These are phyloP conservation scores for Nelumbo lutea DNA, from an alignment of 164 flowering plant species.

Conservation along the genomic window DNA sequence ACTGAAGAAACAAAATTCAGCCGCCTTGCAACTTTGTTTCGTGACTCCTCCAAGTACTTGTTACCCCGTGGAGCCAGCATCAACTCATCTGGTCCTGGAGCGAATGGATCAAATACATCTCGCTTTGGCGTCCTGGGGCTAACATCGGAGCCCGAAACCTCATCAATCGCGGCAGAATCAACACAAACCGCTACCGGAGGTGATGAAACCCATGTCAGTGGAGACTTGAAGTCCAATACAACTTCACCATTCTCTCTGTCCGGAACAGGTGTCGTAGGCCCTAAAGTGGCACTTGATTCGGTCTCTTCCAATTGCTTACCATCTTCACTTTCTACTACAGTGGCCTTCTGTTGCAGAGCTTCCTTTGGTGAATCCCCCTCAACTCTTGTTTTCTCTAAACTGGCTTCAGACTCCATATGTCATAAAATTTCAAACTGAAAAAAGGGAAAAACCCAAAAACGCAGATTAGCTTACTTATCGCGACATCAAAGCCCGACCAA, in stretches of 20 bases:
- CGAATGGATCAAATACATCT: slow-evolving; percentile 65
- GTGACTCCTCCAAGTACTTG: slow-evolving; percentile 25
- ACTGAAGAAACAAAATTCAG: slow-evolving; percentile 30
- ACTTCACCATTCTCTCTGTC: slow-evolving; percentile 30
- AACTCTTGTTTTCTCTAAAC: slow-evolving; percentile 4
- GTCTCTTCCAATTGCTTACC: slow-evolving; percentile 4
- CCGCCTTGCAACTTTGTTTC: slow-evolving; percentile 26
- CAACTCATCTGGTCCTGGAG: slow-evolving; percentile 57
- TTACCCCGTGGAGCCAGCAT: slow-evolving; percentile 46
- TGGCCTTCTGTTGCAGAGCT: not conserved
- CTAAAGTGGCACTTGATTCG: slow-evolving; percentile 13
- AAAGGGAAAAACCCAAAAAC: not conserved
- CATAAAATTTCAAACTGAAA: not conserved
- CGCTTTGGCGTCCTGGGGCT: slow-evolving; percentile 50
- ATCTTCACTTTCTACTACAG: slow-evolving; percentile 8
- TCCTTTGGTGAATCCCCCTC: not conserved
- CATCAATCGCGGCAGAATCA: slow-evolving; percentile 5
- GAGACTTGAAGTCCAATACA: slow-evolving; percentile 22
- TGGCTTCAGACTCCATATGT: slow-evolving; percentile 9
- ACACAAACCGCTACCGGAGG: slow-evolving; percentile 1
- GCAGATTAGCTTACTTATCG: not conserved
- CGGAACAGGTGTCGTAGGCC: slow-evolving; percentile 39
- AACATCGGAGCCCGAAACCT: not conserved
- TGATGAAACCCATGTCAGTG: slow-evolving; percentile 24
- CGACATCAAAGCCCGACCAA: not conserved